Base-by-base conservation (phyloP, 768 basidiomycete species). In the Lentinula guzmanii region DNA sequence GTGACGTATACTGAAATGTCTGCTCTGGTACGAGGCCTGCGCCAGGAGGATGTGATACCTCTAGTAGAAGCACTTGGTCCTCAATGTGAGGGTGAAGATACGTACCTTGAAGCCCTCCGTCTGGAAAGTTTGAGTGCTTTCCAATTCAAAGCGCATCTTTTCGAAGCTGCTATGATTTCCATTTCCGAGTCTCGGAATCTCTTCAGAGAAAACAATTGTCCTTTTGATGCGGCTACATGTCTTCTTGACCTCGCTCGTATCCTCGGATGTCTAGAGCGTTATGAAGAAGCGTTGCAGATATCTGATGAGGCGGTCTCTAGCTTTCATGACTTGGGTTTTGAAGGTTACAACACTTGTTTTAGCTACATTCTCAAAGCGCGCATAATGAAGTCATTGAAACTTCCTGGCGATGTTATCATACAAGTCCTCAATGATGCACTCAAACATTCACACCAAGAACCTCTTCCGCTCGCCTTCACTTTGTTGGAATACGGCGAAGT, bases 271-370 rank as follows among this genome's bases (percentile, higher is more conserved):
- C 21, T 56, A 24, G 39, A 41, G 16, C 54, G 54, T 41, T 41
- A 56, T 5, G 54, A 56, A 15, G 54, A 56, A n/a, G 54, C 54
- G 10, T 39, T 56, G 31, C 21, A 41, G 31, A 37, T 34, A 7
- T 11, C 39, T 16, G 35, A 56, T 21, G 54, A 41, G 11, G 54
- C 54, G 6, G 39, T 56, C 21, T 34, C 31, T 13, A 56, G 33
- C 54, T 56, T 56, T 16, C 54, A 41, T 21, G 39, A 41, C 21
- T 18, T 56, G 21, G 54, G 54, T 11, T 56, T 56, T 21, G 54
- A 56, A 31, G 54, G 54, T 16, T 56, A 56, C 18, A 51, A 51
- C 48, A 51, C 48, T 21, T 51, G 48, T 51, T 56, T 56, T 7
- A 41, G 33, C 21, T 56, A 35, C 18, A 34, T 56, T 24, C 54